Percentiles rank a stretch among this genome's conserved stretches.
phyloP scores from a whole-genome alignment of 306 rosid genomes.

The Cicer bijugum region DNA sequence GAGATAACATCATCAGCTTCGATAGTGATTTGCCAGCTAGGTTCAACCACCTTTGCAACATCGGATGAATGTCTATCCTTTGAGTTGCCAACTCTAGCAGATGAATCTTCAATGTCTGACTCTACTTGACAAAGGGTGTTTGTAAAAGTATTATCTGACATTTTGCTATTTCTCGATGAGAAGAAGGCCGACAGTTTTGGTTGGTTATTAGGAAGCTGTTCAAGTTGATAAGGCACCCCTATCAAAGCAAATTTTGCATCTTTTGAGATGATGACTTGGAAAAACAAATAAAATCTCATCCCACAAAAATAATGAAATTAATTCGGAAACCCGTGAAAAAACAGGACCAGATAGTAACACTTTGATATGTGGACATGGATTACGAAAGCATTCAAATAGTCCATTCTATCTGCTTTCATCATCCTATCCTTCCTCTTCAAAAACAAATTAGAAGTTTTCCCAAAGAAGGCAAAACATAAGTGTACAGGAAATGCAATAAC shows the following conservation, averaged over 20 bases:
- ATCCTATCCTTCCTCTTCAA: constrained; percentile 16
- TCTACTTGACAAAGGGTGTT: constrained; percentile 46
- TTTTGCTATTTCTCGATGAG: constrained; percentile 53
- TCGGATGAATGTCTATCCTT: constrained; percentile 47
- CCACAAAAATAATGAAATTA: neutral
- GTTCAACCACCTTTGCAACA: constrained; percentile 47
- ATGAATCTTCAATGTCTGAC: constrained; percentile 53
- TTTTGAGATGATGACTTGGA: constrained; percentile 7
- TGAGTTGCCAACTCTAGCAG: constrained; percentile 46
- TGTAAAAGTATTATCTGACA: constrained; percentile 45
- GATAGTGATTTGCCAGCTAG: constrained; percentile 36
- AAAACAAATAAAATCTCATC: constrained; percentile 13
- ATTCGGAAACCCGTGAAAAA: constrained; percentile 25
- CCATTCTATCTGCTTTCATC: constrained; percentile 27
- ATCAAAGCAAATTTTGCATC: constrained; percentile 37
- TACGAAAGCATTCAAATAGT: constrained; percentile 38
- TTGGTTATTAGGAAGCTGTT: constrained; percentile 69
- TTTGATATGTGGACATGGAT: constrained; percentile 14
- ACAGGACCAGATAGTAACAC: constrained; percentile 7
- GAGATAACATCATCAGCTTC: constrained; percentile 48
- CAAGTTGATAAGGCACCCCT: constrained; percentile 91
- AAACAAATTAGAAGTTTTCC: neutral
- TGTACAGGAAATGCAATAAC: constrained; percentile 40
- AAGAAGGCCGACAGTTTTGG: constrained; percentile 78
- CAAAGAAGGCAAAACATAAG: constrained; percentile 26